Conservation (phyloP, 106 monocot genomes). For the Alisma plantagoaquatica region DNA sequence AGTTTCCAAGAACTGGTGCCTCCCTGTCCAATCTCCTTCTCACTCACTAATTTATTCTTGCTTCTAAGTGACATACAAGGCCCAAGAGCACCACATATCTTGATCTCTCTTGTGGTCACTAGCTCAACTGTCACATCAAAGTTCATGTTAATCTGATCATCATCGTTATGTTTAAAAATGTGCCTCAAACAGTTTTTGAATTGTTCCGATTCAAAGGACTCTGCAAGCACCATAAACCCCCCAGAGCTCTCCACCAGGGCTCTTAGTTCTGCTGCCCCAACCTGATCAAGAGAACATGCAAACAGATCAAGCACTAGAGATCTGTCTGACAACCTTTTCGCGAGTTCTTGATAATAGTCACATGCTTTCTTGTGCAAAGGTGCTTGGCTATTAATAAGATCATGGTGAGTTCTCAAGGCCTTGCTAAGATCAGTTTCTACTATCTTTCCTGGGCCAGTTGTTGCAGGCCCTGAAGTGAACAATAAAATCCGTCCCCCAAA, state of each 20-base stretch:
- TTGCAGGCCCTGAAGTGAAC: conserved; percentile 83
- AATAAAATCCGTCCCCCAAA: conserved; percentile 72
- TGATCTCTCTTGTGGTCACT: conserved; percentile 69
- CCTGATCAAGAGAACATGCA: conserved; percentile 95
- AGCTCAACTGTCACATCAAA: conserved; percentile 73
- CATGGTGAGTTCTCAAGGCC: conserved; percentile 68
- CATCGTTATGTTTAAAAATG: conserved; percentile 48
- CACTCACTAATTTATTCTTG: conserved; percentile 53
- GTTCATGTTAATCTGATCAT: conserved; percentile 49
- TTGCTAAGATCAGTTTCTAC: conserved; percentile 56
- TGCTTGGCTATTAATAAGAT: conserved; percentile 46
- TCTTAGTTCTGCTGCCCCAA: conserved; percentile 72
- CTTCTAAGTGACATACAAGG: conserved; percentile 61
- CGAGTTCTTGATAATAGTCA: conserved; percentile 52
- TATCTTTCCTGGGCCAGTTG: conserved; percentile 76
- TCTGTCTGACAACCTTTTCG: conserved; percentile 37
- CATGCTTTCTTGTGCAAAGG: conserved; percentile 40
- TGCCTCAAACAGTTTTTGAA: conserved; percentile 62
- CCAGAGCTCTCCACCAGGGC: conserved; percentile 69
- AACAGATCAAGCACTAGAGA: conserved; percentile 84
- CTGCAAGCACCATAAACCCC: conserved; percentile 68
- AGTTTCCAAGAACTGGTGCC: conserved; percentile 66
- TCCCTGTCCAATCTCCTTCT: conserved; percentile 69
- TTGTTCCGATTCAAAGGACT: conserved; percentile 81
- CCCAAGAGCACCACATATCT: conserved; percentile 80